Evolutionary conservation across 225 moss, liverwort and hornwort species (phyloP), one percentile per base, ranked within the genome.

Genomic region (Lunularia cruciata): DNA sequence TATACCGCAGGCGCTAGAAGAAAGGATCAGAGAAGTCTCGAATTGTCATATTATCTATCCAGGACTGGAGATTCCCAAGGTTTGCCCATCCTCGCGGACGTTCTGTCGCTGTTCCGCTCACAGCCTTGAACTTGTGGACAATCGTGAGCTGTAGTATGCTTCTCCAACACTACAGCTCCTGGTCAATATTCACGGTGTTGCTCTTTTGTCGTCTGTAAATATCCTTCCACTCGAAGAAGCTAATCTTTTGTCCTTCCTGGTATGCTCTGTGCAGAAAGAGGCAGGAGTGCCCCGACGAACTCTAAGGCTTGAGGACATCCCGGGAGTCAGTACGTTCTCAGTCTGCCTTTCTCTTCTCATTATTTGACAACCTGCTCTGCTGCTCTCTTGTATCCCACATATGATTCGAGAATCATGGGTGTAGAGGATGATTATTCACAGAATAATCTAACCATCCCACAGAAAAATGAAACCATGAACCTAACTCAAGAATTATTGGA

Each of bases 21-120:
- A 93, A 75, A 98, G 85, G 76, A 93, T 93, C 60, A 87, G 93
- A 76, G 91, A 91, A 80, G 83, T 98, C 51, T 98, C 98, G 37
- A 98, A 88, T 53, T 93, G 91, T 82, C 93, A 93, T 72, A 73
- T 89, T 55, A 83, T 98, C 67, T 86, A 91, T 61, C 89, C 78
- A 72, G 98, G 98, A 53, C 78, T 98, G 39, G 98, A 98, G 37
- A 69, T 98, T 54, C 85, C 83, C 11, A 98, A 98, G 91, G 89
- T 90, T 40, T 52, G 36, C 45, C 65, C 37, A 20, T 63, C 15
- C 35, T 61, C 26, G 15, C 23, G 19, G 10, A 16, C 4, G 67
- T 27, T 32, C n/a, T 57, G 18, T 13, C 49, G n/a, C n/a, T n/a
- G n/a, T n/a, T n/a, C n/a, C n/a, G n/a, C n/a, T n/a, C n/a, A n/a